Conservation (phyloP, 2,329 filamentous ascomycete genomes). For the Trichoderma breve region DNA sequence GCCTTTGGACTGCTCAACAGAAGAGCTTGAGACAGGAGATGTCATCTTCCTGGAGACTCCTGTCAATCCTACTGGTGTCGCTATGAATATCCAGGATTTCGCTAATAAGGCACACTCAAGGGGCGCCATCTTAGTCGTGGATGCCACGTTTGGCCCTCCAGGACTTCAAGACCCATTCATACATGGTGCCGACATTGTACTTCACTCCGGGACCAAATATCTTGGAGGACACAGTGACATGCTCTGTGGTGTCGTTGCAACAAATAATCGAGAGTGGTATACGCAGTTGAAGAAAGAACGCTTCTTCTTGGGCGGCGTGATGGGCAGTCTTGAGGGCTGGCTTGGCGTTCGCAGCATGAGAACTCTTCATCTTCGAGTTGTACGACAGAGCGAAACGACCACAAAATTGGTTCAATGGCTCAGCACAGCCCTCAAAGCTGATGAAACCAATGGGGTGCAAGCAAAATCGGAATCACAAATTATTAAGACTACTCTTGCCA, state of each 20-base stretch:
- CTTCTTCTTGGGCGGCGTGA: slow-evolving; percentile 72
- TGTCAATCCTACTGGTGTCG: slow-evolving; percentile 83
- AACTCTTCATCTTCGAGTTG: slow-evolving; percentile 80
- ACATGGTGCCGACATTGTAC: slow-evolving; percentile 78
- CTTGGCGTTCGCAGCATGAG: slow-evolving; percentile 81
- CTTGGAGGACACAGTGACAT: slow-evolving; percentile 93
- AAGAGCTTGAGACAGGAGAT: slow-evolving; percentile 71
- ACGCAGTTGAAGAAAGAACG: slow-evolving; percentile 69
- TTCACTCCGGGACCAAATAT: slow-evolving; percentile 98
- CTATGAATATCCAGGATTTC: slow-evolving; percentile 68
- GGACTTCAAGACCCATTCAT: slow-evolving; percentile 82
- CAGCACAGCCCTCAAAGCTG: slow-evolving; percentile 27
- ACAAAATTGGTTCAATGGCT: slow-evolving; percentile 71
- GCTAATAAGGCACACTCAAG: slow-evolving; percentile 67
- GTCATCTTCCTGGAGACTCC: slow-evolving; percentile 91
- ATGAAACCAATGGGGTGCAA: slow-evolving; percentile 63
- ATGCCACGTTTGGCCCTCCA: slow-evolving; percentile 90
- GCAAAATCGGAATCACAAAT: slow-evolving; percentile 34
- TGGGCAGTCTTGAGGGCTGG: slow-evolving; percentile 91
- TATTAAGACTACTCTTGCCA: neutral
- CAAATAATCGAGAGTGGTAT: slow-evolving; percentile 51
- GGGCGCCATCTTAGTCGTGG: slow-evolving; percentile 77
- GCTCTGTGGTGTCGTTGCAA: slow-evolving; percentile 81
- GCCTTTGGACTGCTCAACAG: slow-evolving; percentile 64
- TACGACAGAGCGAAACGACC: slow-evolving; percentile 71